These are phyloP conservation scores for Lecanosticta acicola DNA, from an alignment of 2,329 filamentous ascomycete species.

Conservation along the genomic window DNA sequence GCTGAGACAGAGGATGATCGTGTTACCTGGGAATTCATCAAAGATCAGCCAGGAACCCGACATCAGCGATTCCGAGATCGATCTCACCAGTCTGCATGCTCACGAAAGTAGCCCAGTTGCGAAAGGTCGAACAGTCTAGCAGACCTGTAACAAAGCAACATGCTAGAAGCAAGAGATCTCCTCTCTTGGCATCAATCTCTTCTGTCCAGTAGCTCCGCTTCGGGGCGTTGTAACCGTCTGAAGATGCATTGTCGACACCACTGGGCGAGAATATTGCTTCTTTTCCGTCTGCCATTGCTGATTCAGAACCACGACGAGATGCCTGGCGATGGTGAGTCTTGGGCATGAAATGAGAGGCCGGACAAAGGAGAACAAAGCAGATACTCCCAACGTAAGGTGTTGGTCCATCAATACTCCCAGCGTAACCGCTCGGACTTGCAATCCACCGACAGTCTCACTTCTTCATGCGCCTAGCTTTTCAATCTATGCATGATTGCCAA, in stretches of 20 bases:
- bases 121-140: slow-evolving; percentile 1
- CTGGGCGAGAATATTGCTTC: not conserved
- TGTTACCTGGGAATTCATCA: slow-evolving; percentile 4
- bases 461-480: not conserved
- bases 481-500: not conserved
- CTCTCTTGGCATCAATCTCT: not conserved
- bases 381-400: too few species aligned
- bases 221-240: not conserved
- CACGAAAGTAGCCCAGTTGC: slow-evolving; percentile 2
- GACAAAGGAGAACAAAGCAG: too few species aligned
- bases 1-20: slow-evolving; percentile 4
- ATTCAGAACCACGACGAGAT: too few species aligned
- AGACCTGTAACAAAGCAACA: slow-evolving; percentile 2
- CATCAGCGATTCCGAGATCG: too few species aligned
- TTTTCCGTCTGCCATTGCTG: not conserved
- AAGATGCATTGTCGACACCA: not conserved
- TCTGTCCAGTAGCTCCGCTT: slow-evolving; percentile 1
- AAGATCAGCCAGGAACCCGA: not conserved
- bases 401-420: too few species aligned
- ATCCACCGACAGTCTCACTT: not conserved
- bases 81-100: slow-evolving; percentile 3
- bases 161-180: not conserved
- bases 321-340: too few species aligned
- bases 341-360: too few species aligned
- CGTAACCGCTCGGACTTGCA: too few species aligned